Evolutionary conservation across 2,329 filamentous ascomycete genomes (phyloP), one percentile per base, ranked within the genome.

Genomic region (Exutisphaerella laricina): DNA sequence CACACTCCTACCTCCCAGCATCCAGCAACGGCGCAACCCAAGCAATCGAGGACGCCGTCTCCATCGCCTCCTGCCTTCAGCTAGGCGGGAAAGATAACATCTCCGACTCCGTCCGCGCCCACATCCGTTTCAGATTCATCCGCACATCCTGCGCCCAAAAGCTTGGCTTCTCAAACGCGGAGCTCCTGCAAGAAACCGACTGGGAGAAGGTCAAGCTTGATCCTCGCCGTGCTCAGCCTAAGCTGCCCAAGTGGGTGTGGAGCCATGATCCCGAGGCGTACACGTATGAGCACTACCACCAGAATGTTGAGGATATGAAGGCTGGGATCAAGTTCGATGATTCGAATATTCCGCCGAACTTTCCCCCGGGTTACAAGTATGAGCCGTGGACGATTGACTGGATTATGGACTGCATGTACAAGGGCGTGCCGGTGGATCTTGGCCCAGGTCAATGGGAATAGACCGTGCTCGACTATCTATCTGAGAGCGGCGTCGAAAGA

Each of bases 121-220:
- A 65, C 43, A 63, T 63, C 26, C 55, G 61, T 18, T 45, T 65
- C 2, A 39, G 53, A 21, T 74, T 71, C 58, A 66, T 68, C 46
- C 67, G 70, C 38, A 70, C 69, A 36, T 63, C 66, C 4, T 74
- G 71, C 58, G 68, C 69, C 2, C 71, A 73, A 43, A 72, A 73
- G 43, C 64, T 72, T 25, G 66, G 68, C 30, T 71, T 71, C 59
- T 64, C 65, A 48, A 70, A 72, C 54, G 61, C 69, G 18, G 68
- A 71, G 54, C 63, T 71, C 6, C 62, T 71, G 1, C 69, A 72
- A 54, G 65, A 70, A 43, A 72, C 69, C 8, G 66, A 72, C 52
- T 72, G 69, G 70, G 62, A 66, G 43, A 70, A 71, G 47, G 68
- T 72, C 44, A 67, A 70, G 54, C 57, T 69, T 2, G 65, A 71